Percentiles rank a stretch among this genome's conserved stretches.
Evolutionary conservation across 805 yeast species (phyloP).

Genomic region (Maudiozyma bulderi): DNA sequence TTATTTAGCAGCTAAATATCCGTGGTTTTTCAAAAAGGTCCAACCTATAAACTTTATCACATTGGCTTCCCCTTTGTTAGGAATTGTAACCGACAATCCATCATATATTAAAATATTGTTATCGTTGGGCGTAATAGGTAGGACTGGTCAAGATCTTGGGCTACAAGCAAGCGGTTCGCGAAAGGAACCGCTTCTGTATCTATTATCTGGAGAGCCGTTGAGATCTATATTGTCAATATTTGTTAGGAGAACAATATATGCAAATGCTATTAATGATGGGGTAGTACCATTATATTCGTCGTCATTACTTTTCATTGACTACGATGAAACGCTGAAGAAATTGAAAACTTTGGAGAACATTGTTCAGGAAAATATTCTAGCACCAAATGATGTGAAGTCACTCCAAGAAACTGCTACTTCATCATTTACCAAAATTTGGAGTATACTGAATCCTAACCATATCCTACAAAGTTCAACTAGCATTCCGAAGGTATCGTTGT

Average conservation of each 20-base stretch:
- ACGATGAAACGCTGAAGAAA: slow-evolving; percentile 35
- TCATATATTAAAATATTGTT: slow-evolving; percentile 59
- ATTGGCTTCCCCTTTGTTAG: slow-evolving; percentile 66
- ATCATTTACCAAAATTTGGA: slow-evolving; percentile 39
- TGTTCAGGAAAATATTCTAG: neutral
- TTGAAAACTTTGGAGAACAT: slow-evolving; percentile 20
- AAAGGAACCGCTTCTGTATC: slow-evolving; percentile 44
- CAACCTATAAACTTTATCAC: slow-evolving; percentile 62
- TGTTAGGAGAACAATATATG: slow-evolving; percentile 59
- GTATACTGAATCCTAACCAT: slow-evolving; percentile 31
- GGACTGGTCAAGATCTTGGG: slow-evolving; percentile 72
- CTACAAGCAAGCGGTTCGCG: slow-evolving; percentile 36
- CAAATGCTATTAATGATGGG: slow-evolving; percentile 71
- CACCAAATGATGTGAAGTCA: slow-evolving; percentile 9
- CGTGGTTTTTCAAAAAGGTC: slow-evolving; percentile 53
- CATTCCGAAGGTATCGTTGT: slow-evolving; percentile 57
- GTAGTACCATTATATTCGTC: slow-evolving; percentile 73
- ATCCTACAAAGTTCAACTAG: slow-evolving; percentile 10
- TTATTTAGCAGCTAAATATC: slow-evolving; percentile 55
- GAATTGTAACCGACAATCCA: slow-evolving; percentile 72
- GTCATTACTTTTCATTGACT: slow-evolving; percentile 58
- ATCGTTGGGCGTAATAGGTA: slow-evolving; percentile 68
- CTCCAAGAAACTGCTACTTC: slow-evolving; percentile 25
- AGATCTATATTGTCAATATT: slow-evolving; percentile 48
- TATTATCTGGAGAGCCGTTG: slow-evolving; percentile 55